Evolutionary conservation across 257 asterid genomes (phyloP).

Genomic region (Scutellaria barbata): DNA sequence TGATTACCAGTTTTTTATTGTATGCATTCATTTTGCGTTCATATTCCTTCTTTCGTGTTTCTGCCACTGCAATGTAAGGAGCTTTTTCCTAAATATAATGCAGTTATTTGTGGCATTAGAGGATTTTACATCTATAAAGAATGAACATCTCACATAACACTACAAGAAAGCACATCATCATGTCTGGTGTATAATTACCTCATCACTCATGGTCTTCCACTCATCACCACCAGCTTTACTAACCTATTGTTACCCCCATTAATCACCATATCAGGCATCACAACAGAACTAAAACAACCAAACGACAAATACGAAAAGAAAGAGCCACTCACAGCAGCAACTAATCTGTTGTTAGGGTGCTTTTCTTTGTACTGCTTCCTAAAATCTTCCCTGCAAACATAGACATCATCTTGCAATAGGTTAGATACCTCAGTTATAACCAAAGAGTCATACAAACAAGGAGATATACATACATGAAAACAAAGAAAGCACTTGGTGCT

Average conservation of each 20-base stretch:
- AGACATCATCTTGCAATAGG: neutral
- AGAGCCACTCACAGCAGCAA: conserved; percentile 21
- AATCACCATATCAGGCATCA: neutral
- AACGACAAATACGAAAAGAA: neutral
- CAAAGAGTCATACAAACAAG: neutral
- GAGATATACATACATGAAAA: conserved; percentile 56
- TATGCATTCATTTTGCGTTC: conserved; percentile 54
- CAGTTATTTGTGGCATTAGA: neutral
- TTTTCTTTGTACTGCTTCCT: conserved; percentile 29
- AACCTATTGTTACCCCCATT: neutral
- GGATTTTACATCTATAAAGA: no score
- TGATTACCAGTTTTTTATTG: conserved; percentile 53
- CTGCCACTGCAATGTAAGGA: conserved; percentile 50
- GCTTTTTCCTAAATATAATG: conserved; percentile 54
- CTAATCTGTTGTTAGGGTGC: conserved; percentile 26
- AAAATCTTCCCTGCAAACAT: conserved; percentile 25
- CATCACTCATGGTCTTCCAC: conserved; percentile 19
- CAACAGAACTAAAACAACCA: neutral
- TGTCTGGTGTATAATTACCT: neutral
- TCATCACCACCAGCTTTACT: conserved; percentile 17
- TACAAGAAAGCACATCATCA: neutral
- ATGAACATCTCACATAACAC: neutral
- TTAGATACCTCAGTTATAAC: neutral
- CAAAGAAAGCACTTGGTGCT: conserved; percentile 72
- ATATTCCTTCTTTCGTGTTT: conserved; percentile 53